These are phyloP conservation scores for Colletotrichum plurivorum DNA, from an alignment of 2,329 filamentous ascomycete genomes.

Conservation along the genomic window DNA sequence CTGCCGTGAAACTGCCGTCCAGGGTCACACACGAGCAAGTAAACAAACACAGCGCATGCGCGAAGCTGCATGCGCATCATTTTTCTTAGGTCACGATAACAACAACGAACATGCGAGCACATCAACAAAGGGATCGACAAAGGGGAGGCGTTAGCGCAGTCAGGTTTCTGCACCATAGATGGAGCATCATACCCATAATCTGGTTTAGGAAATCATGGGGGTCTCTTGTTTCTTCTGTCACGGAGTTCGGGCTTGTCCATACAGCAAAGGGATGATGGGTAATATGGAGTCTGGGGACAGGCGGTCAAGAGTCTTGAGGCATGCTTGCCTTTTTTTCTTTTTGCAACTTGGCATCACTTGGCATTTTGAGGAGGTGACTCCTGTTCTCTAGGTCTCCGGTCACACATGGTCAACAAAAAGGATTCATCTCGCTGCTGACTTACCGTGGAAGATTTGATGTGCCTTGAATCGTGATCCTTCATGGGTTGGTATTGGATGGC, in stretches of 20 bases:
- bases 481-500: too few species aligned
- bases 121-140: conserved; percentile 30
- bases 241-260: conserved; percentile 25
- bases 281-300: conserved; percentile 34
- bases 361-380: conserved; percentile 9
- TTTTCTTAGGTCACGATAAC: conserved; percentile 25
- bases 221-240: conserved; percentile 30
- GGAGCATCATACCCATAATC: conserved; percentile 40
- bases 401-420: conserved; percentile 30
- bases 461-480: too few species aligned
- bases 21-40: not conserved
- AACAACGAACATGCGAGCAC: conserved; percentile 39
- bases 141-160: conserved; percentile 27
- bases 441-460: not conserved
- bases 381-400: conserved; percentile 14
- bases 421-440: not conserved
- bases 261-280: conserved; percentile 19
- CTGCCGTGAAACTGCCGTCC: conserved; percentile 14
- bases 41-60: not conserved
- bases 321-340: conserved; percentile 14
- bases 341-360: conserved; percentile 15
- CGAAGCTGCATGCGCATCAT: not conserved
- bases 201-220: conserved; percentile 36
- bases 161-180: conserved; percentile 33
- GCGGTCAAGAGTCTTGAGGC: conserved; percentile 23